phyloP scores from a whole-genome alignment of 768 basidiomycete genomes.

The Collybia mongolica region DNA sequence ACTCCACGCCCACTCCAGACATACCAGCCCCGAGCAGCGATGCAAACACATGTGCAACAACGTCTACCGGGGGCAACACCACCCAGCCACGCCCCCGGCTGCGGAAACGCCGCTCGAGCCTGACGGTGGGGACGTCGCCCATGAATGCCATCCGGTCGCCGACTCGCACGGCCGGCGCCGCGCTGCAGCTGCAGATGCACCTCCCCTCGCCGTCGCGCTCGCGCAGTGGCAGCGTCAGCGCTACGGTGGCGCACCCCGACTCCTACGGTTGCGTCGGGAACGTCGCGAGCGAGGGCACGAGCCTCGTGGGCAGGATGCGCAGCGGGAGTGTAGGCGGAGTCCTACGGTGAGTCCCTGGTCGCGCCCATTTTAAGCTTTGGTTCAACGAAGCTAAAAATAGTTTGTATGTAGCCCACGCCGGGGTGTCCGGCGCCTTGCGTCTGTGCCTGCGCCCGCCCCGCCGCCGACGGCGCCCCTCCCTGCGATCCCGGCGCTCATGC shows the following conservation, averaged over 20 bases:
- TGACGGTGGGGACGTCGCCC: conserved; percentile 53
- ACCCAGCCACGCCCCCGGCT: conserved; percentile 35
- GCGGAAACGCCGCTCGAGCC: conserved; percentile 62
- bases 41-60: conserved; percentile 16
- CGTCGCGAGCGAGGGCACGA: conserved; percentile 30
- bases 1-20: conserved; percentile 20
- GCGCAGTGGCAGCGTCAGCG: conserved; percentile 44
- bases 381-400: neutral
- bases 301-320: conserved; percentile 50
- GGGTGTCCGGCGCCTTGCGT: conserved; percentile 30
- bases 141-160: conserved; percentile 61
- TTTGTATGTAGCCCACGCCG: conserved; percentile 35
- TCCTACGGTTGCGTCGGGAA: conserved; percentile 8
- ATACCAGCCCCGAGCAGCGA: conserved; percentile 9
- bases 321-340: conserved; percentile 50
- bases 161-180: conserved; percentile 45
- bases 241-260: conserved; percentile 6
- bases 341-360: conserved; percentile 19
- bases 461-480: conserved; percentile 42
- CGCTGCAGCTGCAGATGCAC: conserved; percentile 49
- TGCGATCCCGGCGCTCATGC: conserved; percentile 24
- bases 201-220: conserved; percentile 38
- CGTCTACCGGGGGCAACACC: conserved; percentile 6
- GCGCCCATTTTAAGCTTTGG: neutral
- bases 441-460: conserved; percentile 29